Conservation (phyloP, 2,329 filamentous ascomycete species). For the Triangularia setosa region DNA sequence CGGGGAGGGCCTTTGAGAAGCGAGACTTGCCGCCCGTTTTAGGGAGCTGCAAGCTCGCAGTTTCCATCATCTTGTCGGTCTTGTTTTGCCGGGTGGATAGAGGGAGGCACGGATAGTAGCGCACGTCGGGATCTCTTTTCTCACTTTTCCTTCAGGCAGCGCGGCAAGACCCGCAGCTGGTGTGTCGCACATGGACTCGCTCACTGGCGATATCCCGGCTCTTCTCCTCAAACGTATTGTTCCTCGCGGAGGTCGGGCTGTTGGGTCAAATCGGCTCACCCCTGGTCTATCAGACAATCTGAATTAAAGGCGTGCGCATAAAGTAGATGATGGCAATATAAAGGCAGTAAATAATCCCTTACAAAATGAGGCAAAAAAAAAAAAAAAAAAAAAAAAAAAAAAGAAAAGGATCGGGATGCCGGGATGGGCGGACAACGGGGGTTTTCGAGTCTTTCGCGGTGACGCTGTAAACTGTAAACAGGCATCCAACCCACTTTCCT, state of each 20-base stretch:
- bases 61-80: slow-evolving; percentile 25
- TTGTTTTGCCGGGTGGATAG: slow-evolving; percentile 21
- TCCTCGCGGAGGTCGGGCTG: not conserved
- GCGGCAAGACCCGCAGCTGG: slow-evolving; percentile 27
- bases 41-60: slow-evolving; percentile 26
- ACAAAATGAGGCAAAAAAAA: not conserved
- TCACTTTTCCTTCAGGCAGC: slow-evolving; percentile 14
- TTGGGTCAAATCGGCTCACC: not conserved
- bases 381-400: not conserved
- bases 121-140: slow-evolving; percentile 10
- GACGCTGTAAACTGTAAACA: not conserved
- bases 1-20: slow-evolving; percentile 56
- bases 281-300: not conserved
- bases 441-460: slow-evolving; percentile 6
- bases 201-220: slow-evolving; percentile 13
- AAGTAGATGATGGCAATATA: not conserved
- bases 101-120: slow-evolving; percentile 9
- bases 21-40: slow-evolving; percentile 43
- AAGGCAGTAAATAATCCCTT: not conserved
- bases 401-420: not conserved
- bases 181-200: slow-evolving; percentile 28
- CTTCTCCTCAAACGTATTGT: not conserved
- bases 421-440: not conserved
- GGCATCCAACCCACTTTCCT: slow-evolving; percentile 8
- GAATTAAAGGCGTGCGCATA: not conserved